Percentiles rank a stretch among this genome's conserved stretches.
These are phyloP conservation scores for Jacaranda copaia DNA, from an alignment of 257 asterid species.

Conservation along the genomic window DNA sequence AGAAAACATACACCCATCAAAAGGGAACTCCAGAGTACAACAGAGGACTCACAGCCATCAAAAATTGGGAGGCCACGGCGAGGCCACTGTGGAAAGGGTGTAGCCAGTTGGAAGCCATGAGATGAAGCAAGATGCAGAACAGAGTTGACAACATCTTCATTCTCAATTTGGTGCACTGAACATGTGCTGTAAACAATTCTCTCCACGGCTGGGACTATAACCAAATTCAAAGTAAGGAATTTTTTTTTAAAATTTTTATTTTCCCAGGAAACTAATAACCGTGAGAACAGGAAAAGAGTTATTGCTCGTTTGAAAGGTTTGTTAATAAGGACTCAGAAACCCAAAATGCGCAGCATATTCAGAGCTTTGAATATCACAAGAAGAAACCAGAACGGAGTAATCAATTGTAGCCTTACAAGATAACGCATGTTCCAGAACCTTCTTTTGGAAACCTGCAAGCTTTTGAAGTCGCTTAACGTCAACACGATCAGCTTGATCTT, in stretches of 20 bases:
- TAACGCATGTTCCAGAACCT: slow-evolving; percentile 78
- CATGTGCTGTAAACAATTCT: slow-evolving; percentile 95
- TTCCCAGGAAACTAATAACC: neutral
- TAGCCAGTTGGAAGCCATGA: slow-evolving; percentile 69
- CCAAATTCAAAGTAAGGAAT: too few species aligned
- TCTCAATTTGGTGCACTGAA: slow-evolving; percentile 81
- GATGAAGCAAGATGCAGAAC: slow-evolving; percentile 76
- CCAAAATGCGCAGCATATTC: neutral
- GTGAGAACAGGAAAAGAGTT: neutral
- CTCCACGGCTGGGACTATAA: slow-evolving; percentile 82
- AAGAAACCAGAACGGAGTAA: slow-evolving; percentile 9
- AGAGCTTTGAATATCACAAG: neutral
- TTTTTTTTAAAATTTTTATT: too few species aligned
- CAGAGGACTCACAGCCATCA: slow-evolving; percentile 71
- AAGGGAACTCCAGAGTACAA: neutral
- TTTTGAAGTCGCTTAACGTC: slow-evolving; percentile 59
- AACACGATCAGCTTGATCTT: slow-evolving; percentile 42
- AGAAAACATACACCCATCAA: too few species aligned
- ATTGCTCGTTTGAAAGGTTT: neutral
- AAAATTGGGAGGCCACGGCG: slow-evolving; percentile 88
- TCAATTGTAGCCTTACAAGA: slow-evolving; percentile 60
- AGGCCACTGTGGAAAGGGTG: slow-evolving; percentile 78
- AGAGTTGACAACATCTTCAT: slow-evolving; percentile 81
- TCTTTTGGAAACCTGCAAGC: slow-evolving; percentile 85
- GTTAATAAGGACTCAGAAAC: neutral